phyloP scores from a whole-genome alignment of 2,329 filamentous ascomycete species.

The Aspergillus sp. region DNA sequence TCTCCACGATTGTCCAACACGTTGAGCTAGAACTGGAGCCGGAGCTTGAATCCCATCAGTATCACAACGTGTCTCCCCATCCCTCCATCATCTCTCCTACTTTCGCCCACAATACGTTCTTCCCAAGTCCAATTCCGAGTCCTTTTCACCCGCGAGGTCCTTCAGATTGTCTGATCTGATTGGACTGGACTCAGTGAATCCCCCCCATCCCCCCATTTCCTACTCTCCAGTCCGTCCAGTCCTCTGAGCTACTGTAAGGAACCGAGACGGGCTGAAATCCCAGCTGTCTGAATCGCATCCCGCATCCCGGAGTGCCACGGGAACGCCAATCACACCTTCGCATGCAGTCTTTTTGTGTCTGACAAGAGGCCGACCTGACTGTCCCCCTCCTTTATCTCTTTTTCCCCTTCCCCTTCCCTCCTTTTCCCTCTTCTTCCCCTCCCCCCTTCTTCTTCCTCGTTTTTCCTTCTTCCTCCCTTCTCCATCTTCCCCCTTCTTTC shows the following conservation, averaged over 20 bases:
- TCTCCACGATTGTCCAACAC: neutral
- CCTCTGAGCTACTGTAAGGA: neutral
- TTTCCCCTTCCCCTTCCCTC: conserved; percentile 1
- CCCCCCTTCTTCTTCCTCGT: conserved; percentile 3
- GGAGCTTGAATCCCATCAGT: neutral
- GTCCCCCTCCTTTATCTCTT: conserved; percentile 12
- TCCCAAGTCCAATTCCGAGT: too few species aligned
- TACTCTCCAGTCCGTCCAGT: too few species aligned
- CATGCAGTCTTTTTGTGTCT: neutral
- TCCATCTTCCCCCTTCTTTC: conserved; percentile 3
- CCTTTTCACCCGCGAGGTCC: neutral
- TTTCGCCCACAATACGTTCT: too few species aligned
- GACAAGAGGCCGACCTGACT: neutral
- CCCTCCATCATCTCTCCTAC: neutral
- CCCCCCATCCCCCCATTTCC: neutral
- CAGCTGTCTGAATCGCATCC: neutral
- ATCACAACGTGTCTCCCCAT: neutral
- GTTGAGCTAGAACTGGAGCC: neutral
- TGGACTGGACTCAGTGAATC: neutral
- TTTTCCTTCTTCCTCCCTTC: neutral
- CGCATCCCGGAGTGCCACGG: conserved; percentile 4
- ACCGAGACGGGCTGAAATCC: neutral
- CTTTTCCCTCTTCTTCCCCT: conserved; percentile 1
- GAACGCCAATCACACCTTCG: neutral
- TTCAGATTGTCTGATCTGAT: neutral